Evolutionary conservation across 2,329 filamentous ascomycete genomes (phyloP).

Genomic region (Elsinoe arachidis): DNA sequence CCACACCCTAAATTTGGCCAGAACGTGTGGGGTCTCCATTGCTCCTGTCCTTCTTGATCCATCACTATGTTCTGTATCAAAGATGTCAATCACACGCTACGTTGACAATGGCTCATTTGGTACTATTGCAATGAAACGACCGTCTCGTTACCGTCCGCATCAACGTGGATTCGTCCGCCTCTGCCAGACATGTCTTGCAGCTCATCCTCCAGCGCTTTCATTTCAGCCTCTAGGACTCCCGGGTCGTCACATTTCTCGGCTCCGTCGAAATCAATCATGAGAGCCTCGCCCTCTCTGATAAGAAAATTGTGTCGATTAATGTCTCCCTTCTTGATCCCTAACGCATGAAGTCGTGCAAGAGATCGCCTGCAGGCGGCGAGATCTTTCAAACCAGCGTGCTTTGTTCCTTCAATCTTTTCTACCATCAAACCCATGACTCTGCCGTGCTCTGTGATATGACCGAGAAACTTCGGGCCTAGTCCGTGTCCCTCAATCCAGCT

Average conservation of each 20-base stretch:
- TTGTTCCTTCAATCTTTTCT: constrained; percentile 23
- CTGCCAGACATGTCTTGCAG: constrained; percentile 14
- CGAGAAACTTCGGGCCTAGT: constrained; percentile 34
- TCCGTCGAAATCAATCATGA: constrained; percentile 30
- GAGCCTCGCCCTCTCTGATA: constrained; percentile 20
- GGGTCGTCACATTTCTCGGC: constrained; percentile 18
- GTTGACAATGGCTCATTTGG: too few relatives aligned
- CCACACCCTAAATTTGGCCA: background rate
- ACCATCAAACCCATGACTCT: constrained; percentile 35
- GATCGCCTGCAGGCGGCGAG: constrained; percentile 22
- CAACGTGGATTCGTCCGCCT: background rate
- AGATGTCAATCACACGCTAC: too few relatives aligned
- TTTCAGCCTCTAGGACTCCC: constrained; percentile 15
- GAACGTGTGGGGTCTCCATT: background rate
- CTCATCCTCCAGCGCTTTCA: constrained; percentile 1
- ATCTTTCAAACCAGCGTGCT: constrained; percentile 25
- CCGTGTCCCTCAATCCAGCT: constrained; percentile 28
- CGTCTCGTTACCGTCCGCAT: background rate
- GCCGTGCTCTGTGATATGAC: constrained; percentile 31
- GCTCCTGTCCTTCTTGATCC: background rate
- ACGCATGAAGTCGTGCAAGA: constrained; percentile 27
- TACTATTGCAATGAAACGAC: too few relatives aligned
- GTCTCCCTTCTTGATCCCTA: constrained; percentile 33
- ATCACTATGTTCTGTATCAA: too few relatives aligned
- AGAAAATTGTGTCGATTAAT: constrained; percentile 34